Evolutionary conservation across 257 asterid genomes (phyloP).

Genomic region (Sherardia arvensis): DNA sequence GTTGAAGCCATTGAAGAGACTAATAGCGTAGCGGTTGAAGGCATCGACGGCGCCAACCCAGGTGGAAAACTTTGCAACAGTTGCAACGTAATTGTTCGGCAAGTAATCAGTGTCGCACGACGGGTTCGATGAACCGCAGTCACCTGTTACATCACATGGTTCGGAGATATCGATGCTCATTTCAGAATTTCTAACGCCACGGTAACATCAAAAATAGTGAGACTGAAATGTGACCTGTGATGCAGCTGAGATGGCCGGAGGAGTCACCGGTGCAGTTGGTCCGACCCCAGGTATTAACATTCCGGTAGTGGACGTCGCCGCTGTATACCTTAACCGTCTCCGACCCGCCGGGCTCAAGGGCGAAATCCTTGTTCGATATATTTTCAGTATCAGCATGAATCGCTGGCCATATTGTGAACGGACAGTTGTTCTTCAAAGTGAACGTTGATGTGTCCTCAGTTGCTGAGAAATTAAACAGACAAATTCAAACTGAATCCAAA

Average conservation of each 20-base stretch:
- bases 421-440: no score
- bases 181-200: slow-evolving; percentile 57
- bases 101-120: no score
- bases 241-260: slow-evolving; percentile 53
- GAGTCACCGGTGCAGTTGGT: slow-evolving; percentile 59
- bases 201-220: no score
- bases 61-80: no score
- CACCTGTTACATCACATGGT: no score
- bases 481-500: neutral
- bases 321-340: slow-evolving; percentile 39
- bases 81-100: slow-evolving; percentile 55
- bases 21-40: slow-evolving; percentile 63
- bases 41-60: neutral
- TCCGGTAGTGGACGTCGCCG: slow-evolving; percentile 31
- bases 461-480: neutral
- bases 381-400: no score
- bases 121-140: no score
- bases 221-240: slow-evolving; percentile 35
- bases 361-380: no score
- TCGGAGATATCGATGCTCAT: slow-evolving; percentile 26
- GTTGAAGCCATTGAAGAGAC: slow-evolving; percentile 85
- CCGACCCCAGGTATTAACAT: slow-evolving; percentile 59
- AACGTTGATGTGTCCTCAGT: no score
- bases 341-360: slow-evolving; percentile 38
- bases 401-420: no score